Evolutionary conservation across 1,284 basidiomycete genomes (phyloP), one percentile per base, ranked within the genome.

Genomic region (Boletus mariae): DNA sequence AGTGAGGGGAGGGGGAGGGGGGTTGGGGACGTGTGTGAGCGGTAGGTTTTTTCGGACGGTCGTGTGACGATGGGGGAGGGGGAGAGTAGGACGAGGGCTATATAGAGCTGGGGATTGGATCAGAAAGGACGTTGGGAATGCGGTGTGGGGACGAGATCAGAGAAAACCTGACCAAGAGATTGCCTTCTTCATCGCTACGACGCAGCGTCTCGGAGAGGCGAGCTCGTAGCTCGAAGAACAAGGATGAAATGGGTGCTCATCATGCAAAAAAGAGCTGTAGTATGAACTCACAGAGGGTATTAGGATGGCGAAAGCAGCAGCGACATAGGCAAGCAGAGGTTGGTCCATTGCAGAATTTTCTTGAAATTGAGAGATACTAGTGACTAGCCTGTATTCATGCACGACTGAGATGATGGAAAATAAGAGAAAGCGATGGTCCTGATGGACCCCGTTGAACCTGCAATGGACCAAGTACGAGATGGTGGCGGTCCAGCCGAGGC

Each of bases 221-320:
- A 1, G 76, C 87, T 84, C 83, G 72, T 64, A 67, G 74, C 83
- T 91, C 87, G 75, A 86, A 90, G 87, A 90, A 91, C 87, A 91
- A 91, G 88, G 87, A 91, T 91, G 88, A 88, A 80, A 70, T 54
- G 74, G 75, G 77, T 68, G 69, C 62, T 88, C 87, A 89, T 90
- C 87, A 72, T 69, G 55, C 40, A 49, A 54, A 42, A 46, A 35
- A 38, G n/a, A 20, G 23, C 5, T 37, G 25, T 34, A 29, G 29
- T 1, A 15, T 9, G 25, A 17, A 70, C 66, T 70, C 58, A 68
- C 66, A n/a, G 58, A 56, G 31, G 68, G 65, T 47, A 70, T 45
- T 6, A 59, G 50, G 42, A 61, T 12, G 47, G 60, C 61, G 31
- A 61, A 13, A 25, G 51, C 56, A 15, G 68, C 58, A 44, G 15